Evolutionary conservation across 345 rosid species (phyloP).

Genomic region (Punica granatum): DNA sequence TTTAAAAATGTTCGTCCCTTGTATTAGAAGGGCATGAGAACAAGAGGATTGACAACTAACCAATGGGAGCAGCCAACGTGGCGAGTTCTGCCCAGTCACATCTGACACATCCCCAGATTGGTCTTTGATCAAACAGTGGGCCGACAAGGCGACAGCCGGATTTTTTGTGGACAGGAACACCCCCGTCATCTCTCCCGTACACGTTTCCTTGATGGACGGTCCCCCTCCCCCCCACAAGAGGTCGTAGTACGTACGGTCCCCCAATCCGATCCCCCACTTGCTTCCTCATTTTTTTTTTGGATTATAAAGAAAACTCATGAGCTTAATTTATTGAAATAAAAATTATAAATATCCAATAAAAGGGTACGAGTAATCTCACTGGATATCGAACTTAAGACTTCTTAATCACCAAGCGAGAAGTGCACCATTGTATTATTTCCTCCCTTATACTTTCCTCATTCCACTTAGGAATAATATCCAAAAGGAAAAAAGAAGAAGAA

Average conservation of each 20-base stretch:
- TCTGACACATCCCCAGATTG: neutral
- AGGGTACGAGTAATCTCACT: no score
- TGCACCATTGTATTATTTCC: no score
- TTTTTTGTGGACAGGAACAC: neutral
- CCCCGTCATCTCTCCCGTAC: neutral
- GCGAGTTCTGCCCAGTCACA: neutral
- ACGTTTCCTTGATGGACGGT: neutral
- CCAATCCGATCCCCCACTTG: neutral
- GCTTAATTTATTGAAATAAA: neutral
- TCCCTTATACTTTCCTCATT: no score
- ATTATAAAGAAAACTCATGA: no score
- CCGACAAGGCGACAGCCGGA: slow-evolving; percentile 4
- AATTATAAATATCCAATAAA: no score
- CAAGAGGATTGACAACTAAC: neutral
- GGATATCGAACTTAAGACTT: no score
- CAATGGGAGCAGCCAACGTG: neutral
- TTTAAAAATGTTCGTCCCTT: no score
- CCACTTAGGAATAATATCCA: no score
- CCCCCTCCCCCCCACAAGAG: neutral
- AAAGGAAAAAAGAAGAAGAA: no score
- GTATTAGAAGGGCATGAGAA: no score
- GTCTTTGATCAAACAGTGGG: neutral
- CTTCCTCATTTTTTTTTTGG: neutral
- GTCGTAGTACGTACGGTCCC: neutral
- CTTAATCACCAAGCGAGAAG: no score